phyloP scores from a whole-genome alignment of 345 rosid species.

The Aurinia saxatilis region DNA sequence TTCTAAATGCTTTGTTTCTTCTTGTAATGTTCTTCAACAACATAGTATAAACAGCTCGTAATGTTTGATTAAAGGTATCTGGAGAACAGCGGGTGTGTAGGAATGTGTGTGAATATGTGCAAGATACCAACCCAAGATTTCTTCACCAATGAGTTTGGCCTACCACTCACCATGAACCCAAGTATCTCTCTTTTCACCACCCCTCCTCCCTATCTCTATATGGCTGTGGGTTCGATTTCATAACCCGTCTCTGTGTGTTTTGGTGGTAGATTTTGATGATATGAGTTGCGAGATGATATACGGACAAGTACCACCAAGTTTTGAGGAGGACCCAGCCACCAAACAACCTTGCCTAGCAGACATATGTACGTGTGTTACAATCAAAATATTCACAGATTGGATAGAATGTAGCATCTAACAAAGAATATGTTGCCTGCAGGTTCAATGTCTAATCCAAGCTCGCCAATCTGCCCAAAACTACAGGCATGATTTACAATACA shows the following conservation, averaged over 20 bases:
- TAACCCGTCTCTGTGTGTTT: neutral
- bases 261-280: conserved; percentile 71
- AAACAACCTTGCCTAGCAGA: conserved; percentile 30
- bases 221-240: neutral
- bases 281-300: conserved; percentile 97
- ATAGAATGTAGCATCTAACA: neutral
- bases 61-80: conserved; percentile 50
- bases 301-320: conserved; percentile 73
- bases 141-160: conserved; percentile 97
- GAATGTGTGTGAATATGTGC: conserved; percentile 97
- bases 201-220: neutral
- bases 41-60: neutral
- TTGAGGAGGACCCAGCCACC: conserved; percentile 65
- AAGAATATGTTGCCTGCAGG: conserved; percentile 22
- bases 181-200: conserved; percentile 42
- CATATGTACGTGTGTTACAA: conserved; percentile 24
- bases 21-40: neutral
- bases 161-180: conserved; percentile 89
- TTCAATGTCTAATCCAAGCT: conserved; percentile 30
- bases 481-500: conserved; percentile 24
- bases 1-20: neutral
- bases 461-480: conserved; percentile 30
- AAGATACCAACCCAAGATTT: conserved; percentile 96
- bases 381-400: neutral
- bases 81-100: conserved; percentile 97